Evolutionary conservation across 2,329 filamentous ascomycete species (phyloP).

Genomic region (Colletotrichum navitas): DNA sequence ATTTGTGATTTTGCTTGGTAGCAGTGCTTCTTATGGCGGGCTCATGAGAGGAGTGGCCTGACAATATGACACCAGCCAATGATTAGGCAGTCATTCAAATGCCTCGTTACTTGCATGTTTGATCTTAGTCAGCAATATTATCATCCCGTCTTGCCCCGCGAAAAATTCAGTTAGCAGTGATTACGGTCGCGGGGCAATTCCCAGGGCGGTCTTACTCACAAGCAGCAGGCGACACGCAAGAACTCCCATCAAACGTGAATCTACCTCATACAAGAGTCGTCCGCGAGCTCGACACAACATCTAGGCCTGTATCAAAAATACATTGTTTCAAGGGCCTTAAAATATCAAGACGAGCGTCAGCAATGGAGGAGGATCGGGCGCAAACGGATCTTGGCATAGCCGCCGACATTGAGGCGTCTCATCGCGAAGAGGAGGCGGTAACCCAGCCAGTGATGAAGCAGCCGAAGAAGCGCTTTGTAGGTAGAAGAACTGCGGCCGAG

Average conservation of each 20-base stretch:
- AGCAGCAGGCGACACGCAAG: neutral
- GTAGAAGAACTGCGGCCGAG: conserved; percentile 77
- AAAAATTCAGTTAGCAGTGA: conserved; percentile 39
- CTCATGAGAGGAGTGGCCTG: neutral
- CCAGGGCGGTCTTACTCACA: conserved; percentile 11
- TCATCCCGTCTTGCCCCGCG: conserved; percentile 31
- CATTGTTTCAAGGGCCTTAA: neutral
- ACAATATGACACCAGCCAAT: neutral
- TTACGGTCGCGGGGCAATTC: conserved; percentile 31
- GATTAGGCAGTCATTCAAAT: neutral
- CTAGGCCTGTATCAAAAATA: neutral
- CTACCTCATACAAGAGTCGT: neutral
- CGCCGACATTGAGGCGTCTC: conserved; percentile 70
- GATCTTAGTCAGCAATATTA: conserved; percentile 25
- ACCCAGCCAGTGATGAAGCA: conserved; percentile 66
- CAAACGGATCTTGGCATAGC: conserved; percentile 78
- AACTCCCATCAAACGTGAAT: neutral
- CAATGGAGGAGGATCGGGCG: conserved; percentile 83
- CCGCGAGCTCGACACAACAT: neutral
- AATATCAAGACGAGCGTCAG: neutral
- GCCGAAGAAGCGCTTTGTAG: conserved; percentile 93
- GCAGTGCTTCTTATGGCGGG: neutral
- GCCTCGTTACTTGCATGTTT: conserved; percentile 25
- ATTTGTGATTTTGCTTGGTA: neutral
- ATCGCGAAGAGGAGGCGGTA: conserved; percentile 52